Evolutionary conservation across 495 filamentous ascomycete genomes (phyloP).

Genomic region (Xylaria intraflava): DNA sequence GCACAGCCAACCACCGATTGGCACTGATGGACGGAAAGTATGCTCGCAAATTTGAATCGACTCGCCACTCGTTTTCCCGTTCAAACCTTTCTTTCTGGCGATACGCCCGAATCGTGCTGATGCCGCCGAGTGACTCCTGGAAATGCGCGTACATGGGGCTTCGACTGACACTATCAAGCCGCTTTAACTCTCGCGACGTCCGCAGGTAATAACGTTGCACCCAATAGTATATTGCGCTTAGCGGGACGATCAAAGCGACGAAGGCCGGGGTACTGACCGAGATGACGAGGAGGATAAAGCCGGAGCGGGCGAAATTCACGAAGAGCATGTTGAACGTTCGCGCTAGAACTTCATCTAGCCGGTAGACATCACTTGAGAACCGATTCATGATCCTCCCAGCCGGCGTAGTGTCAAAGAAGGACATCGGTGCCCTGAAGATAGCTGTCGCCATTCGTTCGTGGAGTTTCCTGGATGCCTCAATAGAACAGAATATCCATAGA

Average conservation of each 20-base stretch:
- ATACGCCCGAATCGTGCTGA: slow-evolving; percentile 97
- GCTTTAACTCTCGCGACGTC: slow-evolving; percentile 92
- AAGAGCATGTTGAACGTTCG: slow-evolving; percentile 93
- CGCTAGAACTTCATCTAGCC: slow-evolving; percentile 90
- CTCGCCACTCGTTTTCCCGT: slow-evolving; percentile 93
- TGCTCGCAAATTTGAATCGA: slow-evolving; percentile 90
- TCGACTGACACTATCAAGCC: slow-evolving; percentile 88
- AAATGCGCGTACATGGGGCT: slow-evolving; percentile 98
- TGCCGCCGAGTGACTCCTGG: slow-evolving; percentile 91
- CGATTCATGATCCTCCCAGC: slow-evolving; percentile 93
- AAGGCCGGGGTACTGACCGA: slow-evolving; percentile 75
- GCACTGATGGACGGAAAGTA: slow-evolving; percentile 96
- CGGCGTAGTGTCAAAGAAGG: slow-evolving; percentile 98
- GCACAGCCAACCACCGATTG: slow-evolving; percentile 92
- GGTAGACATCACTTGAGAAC: slow-evolving; percentile 96
- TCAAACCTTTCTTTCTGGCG: slow-evolving; percentile 80
- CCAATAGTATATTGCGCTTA: slow-evolving; percentile 77
- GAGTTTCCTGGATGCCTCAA: slow-evolving; percentile 93
- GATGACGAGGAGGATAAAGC: slow-evolving; percentile 85
- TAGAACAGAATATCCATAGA: slow-evolving; percentile 98
- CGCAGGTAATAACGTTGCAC: slow-evolving; percentile 97
- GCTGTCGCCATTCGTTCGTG: slow-evolving; percentile 98
- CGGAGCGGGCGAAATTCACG: slow-evolving; percentile 74
- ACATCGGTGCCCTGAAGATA: slow-evolving; percentile 98
- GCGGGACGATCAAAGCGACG: slow-evolving; percentile 69